These are phyloP conservation scores for Acidomyces sp. DNA, from an alignment of 495 filamentous ascomycete genomes.

Conservation along the genomic window DNA sequence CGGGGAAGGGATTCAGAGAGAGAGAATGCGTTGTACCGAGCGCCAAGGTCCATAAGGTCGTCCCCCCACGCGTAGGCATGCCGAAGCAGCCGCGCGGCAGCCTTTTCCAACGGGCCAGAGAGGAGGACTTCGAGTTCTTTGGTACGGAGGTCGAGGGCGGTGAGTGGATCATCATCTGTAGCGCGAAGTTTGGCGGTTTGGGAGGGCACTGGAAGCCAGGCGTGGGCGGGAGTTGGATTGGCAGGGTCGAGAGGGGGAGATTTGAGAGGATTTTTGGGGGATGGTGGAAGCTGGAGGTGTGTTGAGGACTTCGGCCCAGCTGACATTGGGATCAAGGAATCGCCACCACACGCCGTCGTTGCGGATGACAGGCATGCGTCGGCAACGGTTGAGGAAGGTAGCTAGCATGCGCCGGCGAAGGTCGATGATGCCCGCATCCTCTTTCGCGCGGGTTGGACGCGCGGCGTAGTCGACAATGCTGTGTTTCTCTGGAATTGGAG, in stretches of 20 bases:
- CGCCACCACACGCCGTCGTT: conserved; percentile 96
- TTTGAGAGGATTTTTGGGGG: conserved; percentile 82
- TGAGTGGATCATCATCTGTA: conserved; percentile 46
- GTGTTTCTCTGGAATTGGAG: conserved; percentile 96
- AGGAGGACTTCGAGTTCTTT: conserved; percentile 76
- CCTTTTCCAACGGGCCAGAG: conserved; percentile 87
- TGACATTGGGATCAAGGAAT: conserved; percentile 93
- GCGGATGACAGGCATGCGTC: conserved; percentile 80
- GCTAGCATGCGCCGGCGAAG: conserved; percentile 89
- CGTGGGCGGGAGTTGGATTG: conserved; percentile 78
- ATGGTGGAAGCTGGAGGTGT: conserved; percentile 81
- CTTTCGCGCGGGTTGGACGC: conserved; percentile 93
- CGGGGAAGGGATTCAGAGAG: conserved; percentile 78
- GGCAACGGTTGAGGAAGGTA: conserved; percentile 87
- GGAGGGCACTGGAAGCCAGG: conserved; percentile 74
- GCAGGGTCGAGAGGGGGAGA: conserved; percentile 87
- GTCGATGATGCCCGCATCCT: conserved; percentile 92
- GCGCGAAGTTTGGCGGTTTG: conserved; percentile 74
- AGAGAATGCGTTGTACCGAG: conserved; percentile 92
- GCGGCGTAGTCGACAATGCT: conserved; percentile 97
- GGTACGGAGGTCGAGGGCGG: conserved; percentile 75
- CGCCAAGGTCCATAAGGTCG: conserved; percentile 84
- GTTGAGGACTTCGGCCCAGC: conserved; percentile 91
- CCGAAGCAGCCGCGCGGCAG: conserved; percentile 76
- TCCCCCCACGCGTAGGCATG: conserved; percentile 71